Evolutionary conservation across 2,329 filamentous ascomycete genomes (phyloP), one percentile per base, ranked within the genome.

Genomic region (Penicillium sp.): DNA sequence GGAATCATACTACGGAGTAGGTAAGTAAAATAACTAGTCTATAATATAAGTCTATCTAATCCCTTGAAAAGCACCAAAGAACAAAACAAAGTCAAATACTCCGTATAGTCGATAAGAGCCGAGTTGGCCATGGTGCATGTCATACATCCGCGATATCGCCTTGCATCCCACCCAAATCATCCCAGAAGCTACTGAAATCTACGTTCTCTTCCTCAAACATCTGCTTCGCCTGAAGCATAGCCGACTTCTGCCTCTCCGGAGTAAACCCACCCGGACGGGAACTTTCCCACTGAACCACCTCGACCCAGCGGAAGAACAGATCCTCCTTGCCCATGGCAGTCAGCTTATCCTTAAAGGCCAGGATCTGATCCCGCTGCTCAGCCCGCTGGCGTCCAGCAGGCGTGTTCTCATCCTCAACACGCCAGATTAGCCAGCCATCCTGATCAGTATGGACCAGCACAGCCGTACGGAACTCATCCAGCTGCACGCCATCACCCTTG

Each of bases 241-340:
- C 84, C 35, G 75, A 78, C 46, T 80, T 74, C 69, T 95, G 89
- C 60, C 82, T 78, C 63, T 89, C 85, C 0, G 77, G 72, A 1
- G 84, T 86, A 62, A 95, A 94, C 0, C 87, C 87, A 14, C 85
- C 87, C 0, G 89, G 86, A 56, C 80, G 79, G 28, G 82, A 85
- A 34, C 87, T 85, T 70, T 95, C 89, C 61, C 82, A 94, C 70
- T 96, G 89, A 40, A 96, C 83, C 62, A 94, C 79, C 72, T 96
- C 90, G 40, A 95, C 87, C 89, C 89, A 95, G 45, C 85, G 81
- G 72, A 87, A 95, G 72, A 96, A 96, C 43, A 96, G 68, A 54
- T 86, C 82, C 67, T 95, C 90, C 69, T 95, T 95, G 35, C 86
- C 89, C 68, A 93, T 76, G 2, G 77, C 77, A 1, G 79, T 77